phyloP scores from a whole-genome alignment of 805 yeast species.

The Starmerella vaccinii region DNA sequence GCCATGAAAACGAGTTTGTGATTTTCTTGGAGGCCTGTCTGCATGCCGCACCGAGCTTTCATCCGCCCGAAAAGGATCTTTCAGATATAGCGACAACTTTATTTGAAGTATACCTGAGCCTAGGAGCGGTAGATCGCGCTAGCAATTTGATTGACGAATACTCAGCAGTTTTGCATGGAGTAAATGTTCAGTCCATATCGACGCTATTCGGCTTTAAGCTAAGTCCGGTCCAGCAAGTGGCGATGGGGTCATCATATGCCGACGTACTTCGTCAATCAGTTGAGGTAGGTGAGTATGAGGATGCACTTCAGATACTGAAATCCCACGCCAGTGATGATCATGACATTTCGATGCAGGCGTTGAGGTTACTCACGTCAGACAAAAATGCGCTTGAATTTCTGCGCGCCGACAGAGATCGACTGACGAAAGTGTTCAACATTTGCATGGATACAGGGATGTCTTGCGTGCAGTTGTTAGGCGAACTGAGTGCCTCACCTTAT shows the following conservation, averaged over 20 bases:
- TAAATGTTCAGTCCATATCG: slow-evolving; percentile 36
- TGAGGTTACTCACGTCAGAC: slow-evolving; percentile 7
- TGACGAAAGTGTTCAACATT: neutral
- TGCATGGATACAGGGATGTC: slow-evolving; percentile 38
- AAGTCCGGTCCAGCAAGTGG: slow-evolving; percentile 12
- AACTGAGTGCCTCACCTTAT: slow-evolving; percentile 49
- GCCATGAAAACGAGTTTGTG: slow-evolving; percentile 79
- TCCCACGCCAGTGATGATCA: slow-evolving; percentile 54
- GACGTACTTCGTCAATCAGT: slow-evolving; percentile 58
- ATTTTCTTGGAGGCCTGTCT: slow-evolving; percentile 86
- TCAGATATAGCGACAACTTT: slow-evolving; percentile 66
- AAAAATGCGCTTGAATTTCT: slow-evolving; percentile 6
- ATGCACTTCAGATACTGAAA: slow-evolving; percentile 47
- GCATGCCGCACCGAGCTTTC: slow-evolving; percentile 64
- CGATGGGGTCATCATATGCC: slow-evolving; percentile 39
- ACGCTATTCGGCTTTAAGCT: slow-evolving; percentile 26
- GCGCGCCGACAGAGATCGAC: neutral
- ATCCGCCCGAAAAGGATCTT: slow-evolving; percentile 59
- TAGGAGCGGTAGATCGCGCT: slow-evolving; percentile 51
- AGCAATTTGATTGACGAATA: slow-evolving; percentile 39
- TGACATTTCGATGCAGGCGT: slow-evolving; percentile 28
- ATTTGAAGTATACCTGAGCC: slow-evolving; percentile 65
- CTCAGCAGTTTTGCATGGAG: slow-evolving; percentile 44
- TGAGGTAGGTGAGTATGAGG: slow-evolving; percentile 46
- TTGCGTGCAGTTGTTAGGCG: slow-evolving; percentile 67